Evolutionary conservation across 768 basidiomycete genomes (phyloP).

Genomic region (Tricholoma hemisulphureum): DNA sequence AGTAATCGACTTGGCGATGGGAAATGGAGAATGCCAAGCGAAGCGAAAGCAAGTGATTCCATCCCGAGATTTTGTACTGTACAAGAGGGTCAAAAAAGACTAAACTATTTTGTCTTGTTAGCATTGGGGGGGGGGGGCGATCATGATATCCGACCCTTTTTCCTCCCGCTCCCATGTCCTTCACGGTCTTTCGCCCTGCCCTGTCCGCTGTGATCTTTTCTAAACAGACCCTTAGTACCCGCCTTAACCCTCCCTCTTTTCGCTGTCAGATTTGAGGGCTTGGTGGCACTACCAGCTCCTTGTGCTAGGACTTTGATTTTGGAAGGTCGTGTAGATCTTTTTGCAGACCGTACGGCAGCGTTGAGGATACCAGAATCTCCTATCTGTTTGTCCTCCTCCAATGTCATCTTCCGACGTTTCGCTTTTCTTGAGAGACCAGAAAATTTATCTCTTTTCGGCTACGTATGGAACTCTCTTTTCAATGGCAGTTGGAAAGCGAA

Average conservation of each 20-base stretch:
- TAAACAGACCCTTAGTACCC: slow-evolving; percentile 47
- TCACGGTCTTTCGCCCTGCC: background rate
- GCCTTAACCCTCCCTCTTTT: slow-evolving; percentile 35
- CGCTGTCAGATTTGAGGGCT: slow-evolving; percentile 29
- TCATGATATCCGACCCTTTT: no score
- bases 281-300: slow-evolving; percentile 19
- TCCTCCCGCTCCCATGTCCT: no score
- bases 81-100: background rate
- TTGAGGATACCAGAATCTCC: slow-evolving; percentile 54
- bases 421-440: slow-evolving; percentile 83
- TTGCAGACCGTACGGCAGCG: slow-evolving; percentile 83
- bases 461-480: background rate
- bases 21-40: slow-evolving; percentile 56
- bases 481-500: slow-evolving; percentile 4
- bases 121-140: no score
- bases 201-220: slow-evolving; percentile 55
- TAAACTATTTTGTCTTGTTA: background rate
- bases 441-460: slow-evolving; percentile 77
- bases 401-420: slow-evolving; percentile 85
- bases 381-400: slow-evolving; percentile 71
- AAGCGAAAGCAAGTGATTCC: slow-evolving; percentile 50
- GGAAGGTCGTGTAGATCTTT: slow-evolving; percentile 68
- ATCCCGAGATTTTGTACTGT: slow-evolving; percentile 22
- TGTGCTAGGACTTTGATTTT: slow-evolving; percentile 67
- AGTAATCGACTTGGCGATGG: slow-evolving; percentile 59